These are phyloP conservation scores for Leptographium wingfieldii DNA, from an alignment of 2,329 filamentous ascomycete genomes.

Conservation along the genomic window DNA sequence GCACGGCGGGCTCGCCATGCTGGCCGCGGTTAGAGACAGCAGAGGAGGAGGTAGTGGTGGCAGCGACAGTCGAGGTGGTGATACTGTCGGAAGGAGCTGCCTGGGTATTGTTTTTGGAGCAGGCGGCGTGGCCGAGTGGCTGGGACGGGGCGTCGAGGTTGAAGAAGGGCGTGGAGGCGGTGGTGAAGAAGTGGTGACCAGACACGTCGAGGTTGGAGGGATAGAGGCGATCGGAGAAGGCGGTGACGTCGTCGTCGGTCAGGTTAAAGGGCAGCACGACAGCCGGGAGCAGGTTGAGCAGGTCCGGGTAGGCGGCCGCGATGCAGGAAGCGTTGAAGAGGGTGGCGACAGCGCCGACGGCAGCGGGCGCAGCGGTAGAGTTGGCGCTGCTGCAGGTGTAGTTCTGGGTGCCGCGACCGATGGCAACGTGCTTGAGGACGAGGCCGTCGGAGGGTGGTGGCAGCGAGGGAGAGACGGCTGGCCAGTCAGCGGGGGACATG, in stretches of 20 bases:
- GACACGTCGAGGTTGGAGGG: conserved; percentile 52
- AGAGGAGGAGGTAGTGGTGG: conserved; percentile 33
- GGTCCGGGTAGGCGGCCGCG: conserved; percentile 53
- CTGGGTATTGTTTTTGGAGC: conserved; percentile 47
- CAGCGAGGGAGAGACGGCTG: conserved; percentile 10
- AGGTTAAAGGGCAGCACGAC: conserved; percentile 57
- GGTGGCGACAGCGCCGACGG: conserved; percentile 63
- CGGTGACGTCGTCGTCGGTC: conserved; percentile 18
- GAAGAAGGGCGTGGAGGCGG: conserved; percentile 63
- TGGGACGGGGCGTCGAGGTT: conserved; percentile 49
- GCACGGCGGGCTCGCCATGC: conserved; percentile 53
- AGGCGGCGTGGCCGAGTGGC: conserved; percentile 47
- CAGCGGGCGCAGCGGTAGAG: conserved; percentile 46
- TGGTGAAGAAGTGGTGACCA: conserved; percentile 69
- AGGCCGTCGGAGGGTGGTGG: conserved; percentile 48
- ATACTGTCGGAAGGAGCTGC: conserved; percentile 34
- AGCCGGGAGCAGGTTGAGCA: conserved; percentile 51
- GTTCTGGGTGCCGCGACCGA: conserved; percentile 86
- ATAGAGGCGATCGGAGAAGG: conserved; percentile 26
- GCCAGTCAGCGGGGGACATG: too few relatives aligned
- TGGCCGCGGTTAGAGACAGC: conserved; percentile 42
- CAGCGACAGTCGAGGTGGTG: conserved; percentile 32
- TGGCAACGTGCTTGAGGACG: conserved; percentile 60
- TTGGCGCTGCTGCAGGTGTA: conserved; percentile 67
- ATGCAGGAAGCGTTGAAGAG: conserved; percentile 84